These are phyloP conservation scores for Leccinum imitatum DNA, from an alignment of 768 basidiomycete genomes.

Conservation along the genomic window DNA sequence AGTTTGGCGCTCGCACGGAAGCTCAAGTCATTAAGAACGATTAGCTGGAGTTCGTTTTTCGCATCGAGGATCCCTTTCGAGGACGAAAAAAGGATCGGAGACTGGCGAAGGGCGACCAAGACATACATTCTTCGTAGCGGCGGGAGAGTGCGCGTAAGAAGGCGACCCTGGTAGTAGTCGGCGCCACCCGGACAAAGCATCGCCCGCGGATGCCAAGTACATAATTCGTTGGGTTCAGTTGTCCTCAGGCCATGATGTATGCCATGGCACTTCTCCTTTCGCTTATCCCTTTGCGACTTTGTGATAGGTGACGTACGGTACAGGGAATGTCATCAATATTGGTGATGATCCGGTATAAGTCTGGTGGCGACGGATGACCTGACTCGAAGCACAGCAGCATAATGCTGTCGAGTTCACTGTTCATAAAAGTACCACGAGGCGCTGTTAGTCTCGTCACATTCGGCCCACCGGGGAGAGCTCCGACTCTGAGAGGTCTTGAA, in stretches of 20 bases:
- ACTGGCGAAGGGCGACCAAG: constrained; percentile 35
- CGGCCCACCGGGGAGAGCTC: background rate
- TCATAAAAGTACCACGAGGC: background rate
- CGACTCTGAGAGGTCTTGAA: background rate
- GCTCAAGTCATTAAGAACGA: constrained; percentile 42
- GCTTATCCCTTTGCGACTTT: background rate
- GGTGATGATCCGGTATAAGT: background rate
- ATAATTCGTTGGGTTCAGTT: background rate
- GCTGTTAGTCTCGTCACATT: background rate
- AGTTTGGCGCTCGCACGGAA: constrained; percentile 44
- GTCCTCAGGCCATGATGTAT: background rate
- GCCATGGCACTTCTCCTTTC: background rate
- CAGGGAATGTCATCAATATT: background rate
- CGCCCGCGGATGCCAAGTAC: background rate
- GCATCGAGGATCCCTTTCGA: constrained; percentile 16
- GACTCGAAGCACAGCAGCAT: background rate
- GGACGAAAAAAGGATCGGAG: constrained; percentile 18
- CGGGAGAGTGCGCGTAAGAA: constrained; percentile 44
- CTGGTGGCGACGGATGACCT: background rate
- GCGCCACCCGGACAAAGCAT: background rate
- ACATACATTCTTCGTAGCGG: constrained; percentile 41
- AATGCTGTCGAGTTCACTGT: background rate
- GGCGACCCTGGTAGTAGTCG: constrained; percentile 38
- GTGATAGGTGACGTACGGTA: background rate
- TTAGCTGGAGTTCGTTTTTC: constrained; percentile 58